Conservation (phyloP, 139 green algal species). For the Chara braunii region DNA sequence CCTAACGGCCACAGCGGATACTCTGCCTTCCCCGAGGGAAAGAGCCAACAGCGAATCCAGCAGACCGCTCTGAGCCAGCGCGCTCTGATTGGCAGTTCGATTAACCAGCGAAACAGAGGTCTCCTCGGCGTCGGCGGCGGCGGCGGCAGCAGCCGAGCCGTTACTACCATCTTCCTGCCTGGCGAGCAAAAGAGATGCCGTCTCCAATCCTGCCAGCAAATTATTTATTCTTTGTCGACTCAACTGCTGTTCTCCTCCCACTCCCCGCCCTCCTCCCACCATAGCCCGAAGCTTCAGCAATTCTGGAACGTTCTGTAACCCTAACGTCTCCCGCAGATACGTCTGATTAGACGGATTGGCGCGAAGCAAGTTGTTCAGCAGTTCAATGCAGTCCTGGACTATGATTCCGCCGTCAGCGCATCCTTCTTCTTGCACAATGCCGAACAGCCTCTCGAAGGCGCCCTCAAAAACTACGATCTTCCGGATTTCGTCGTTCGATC, state of each 20-base stretch:
- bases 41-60: constrained; percentile 1
- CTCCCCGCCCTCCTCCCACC: too few relatives aligned
- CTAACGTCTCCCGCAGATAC: constrained; percentile 28
- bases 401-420: constrained; percentile 64
- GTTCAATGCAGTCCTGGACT: constrained; percentile 74
- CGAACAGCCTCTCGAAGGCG: constrained; percentile 73
- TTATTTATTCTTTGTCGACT: constrained; percentile 41
- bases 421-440: constrained; percentile 69
- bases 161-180: too few relatives aligned
- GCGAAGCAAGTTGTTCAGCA: constrained; percentile 77
- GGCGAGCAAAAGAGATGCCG: constrained; percentile 51
- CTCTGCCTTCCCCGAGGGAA: background rate
- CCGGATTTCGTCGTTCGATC: constrained; percentile 55
- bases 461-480: constrained; percentile 87
- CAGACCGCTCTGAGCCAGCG: constrained; percentile 6
- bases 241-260: background rate
- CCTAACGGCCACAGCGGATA: constrained; percentile 19
- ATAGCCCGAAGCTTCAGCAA: constrained; percentile 31
- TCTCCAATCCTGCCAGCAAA: constrained; percentile 58
- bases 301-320: constrained; percentile 11
- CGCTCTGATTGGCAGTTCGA: too few relatives aligned
- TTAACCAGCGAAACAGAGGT: too few relatives aligned
- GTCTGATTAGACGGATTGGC: constrained; percentile 68
- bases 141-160: too few relatives aligned
- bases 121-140: too few relatives aligned